phyloP scores from a whole-genome alignment of 2,329 filamentous ascomycete genomes.

The Penicillium sp. region DNA sequence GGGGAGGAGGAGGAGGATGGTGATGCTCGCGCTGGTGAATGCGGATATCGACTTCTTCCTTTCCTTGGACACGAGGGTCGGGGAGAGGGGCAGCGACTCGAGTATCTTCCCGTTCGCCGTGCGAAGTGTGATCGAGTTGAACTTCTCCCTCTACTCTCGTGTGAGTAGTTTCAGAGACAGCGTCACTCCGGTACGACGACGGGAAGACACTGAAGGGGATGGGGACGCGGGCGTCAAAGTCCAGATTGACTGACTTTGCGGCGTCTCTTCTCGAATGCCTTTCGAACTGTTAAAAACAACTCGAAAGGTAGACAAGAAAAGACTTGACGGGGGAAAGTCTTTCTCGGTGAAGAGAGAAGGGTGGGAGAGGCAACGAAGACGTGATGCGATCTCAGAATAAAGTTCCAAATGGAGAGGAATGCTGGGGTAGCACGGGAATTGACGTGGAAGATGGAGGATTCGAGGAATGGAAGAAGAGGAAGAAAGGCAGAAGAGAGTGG shows the following conservation, averaged over 20 bases:
- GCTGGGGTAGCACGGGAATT: constrained; percentile 8
- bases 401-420: not conserved
- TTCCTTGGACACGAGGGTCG: constrained; percentile 60
- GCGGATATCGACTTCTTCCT: constrained; percentile 84
- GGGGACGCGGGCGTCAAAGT: constrained; percentile 99
- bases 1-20: constrained; percentile 4
- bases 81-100: constrained; percentile 62
- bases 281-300: constrained; percentile 43
- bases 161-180: constrained; percentile 59
- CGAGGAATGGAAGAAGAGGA: constrained; percentile 18
- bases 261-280: constrained; percentile 65
- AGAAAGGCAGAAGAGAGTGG: constrained; percentile 6
- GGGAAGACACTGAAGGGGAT: constrained; percentile 99
- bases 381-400: constrained; percentile 19
- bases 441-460: constrained; percentile 6
- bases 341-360: constrained; percentile 26
- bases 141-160: constrained; percentile 86
- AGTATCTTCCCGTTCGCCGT: constrained; percentile 98
- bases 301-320: constrained; percentile 47
- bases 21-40: constrained; percentile 42
- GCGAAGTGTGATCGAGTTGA: constrained; percentile 65
- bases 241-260: constrained; percentile 88
- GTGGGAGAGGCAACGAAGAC: constrained; percentile 8
- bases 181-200: constrained; percentile 84
- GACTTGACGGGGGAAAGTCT: constrained; percentile 37